Evolutionary conservation across 2,329 filamentous ascomycete species (phyloP).

Genomic region (Neonectria punicea): DNA sequence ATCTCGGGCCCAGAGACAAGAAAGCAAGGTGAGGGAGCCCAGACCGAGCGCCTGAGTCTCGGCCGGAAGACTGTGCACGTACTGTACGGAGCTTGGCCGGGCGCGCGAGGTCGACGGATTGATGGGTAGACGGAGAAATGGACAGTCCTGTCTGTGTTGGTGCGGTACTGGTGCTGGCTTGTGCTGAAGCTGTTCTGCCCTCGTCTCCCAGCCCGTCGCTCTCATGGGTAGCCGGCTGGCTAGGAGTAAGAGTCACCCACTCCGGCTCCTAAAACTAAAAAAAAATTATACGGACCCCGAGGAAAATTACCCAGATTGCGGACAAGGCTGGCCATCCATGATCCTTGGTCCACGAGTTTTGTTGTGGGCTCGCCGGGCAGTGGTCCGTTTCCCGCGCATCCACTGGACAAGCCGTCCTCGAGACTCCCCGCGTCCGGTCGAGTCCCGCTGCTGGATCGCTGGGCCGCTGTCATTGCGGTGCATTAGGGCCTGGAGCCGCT

Average conservation of each 20-base stretch:
- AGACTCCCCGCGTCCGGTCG: constrained; percentile 38
- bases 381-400: constrained; percentile 39
- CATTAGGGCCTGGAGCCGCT: constrained; percentile 44
- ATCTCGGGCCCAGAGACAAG: constrained; percentile 39
- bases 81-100: constrained; percentile 34
- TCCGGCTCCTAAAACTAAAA: not conserved
- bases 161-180: not conserved
- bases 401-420: constrained; percentile 28
- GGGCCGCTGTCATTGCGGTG: constrained; percentile 45
- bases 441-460: constrained; percentile 40
- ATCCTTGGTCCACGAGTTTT: constrained; percentile 10
- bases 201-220: not conserved
- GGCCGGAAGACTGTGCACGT: constrained; percentile 20
- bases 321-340: constrained; percentile 23
- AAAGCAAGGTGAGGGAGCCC: constrained; percentile 40
- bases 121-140: not conserved
- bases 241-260: not conserved
- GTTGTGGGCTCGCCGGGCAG: constrained; percentile 36
- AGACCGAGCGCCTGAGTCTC: constrained; percentile 41
- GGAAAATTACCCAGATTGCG: constrained; percentile 9
- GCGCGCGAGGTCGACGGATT: not conserved
- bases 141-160: not conserved
- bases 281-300: constrained; percentile 14
- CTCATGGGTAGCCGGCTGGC: constrained; percentile 1
- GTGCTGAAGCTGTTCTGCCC: not conserved